Evolutionary conservation across 2,329 filamentous ascomycete genomes (phyloP), one percentile per base, ranked within the genome.

Genomic region (Apiospora kogelbergensis): DNA sequence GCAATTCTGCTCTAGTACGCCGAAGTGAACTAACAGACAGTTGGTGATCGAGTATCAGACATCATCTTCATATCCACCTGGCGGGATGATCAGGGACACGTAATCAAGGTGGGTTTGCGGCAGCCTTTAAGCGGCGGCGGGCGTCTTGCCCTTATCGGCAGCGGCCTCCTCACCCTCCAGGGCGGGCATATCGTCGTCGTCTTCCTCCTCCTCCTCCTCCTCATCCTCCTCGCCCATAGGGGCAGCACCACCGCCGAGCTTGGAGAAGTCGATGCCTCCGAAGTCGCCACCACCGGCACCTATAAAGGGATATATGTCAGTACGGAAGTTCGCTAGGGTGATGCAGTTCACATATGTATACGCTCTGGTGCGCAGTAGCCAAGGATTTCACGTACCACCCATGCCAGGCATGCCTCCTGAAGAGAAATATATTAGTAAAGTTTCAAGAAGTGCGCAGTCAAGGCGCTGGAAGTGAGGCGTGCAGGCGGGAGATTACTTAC

Each of bases 261-360:
- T 97, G 77, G 93, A 96, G 89, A 97, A 97, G 83, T 97, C 94
- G 79, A 97, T 96, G 76, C 93, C 93, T 76, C 92, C 90, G 73
- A 96, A 93, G 81, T 94, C 93, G 74, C 89, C 90, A 71, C 88
- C 88, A 46, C 53, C 53, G 30, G 53, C 53, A 74, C 76, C 63
- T 65, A 17, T 65, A 45, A 2, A 37, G 10, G 70, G 65, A 45
- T 30, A 63, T 63, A 26, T 63, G 71, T 76, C 72, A 78, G 73
- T 48, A 65, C 17, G 9, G 20, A 7, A 46, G 33, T 33, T 66
- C 69, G 46, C 15, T 26, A 42, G 26, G 11, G 20, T 17, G n/a
- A 20, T 60, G 17, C 30, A 37, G 17, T 13, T 60, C 30, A 60
- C 10, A 6, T 13, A 60, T 45, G n/a, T n/a, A 22, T 60, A n/a